These are phyloP conservation scores for Wickerhamiella parazyma DNA, from an alignment of 805 yeast species.

Conservation along the genomic window DNA sequence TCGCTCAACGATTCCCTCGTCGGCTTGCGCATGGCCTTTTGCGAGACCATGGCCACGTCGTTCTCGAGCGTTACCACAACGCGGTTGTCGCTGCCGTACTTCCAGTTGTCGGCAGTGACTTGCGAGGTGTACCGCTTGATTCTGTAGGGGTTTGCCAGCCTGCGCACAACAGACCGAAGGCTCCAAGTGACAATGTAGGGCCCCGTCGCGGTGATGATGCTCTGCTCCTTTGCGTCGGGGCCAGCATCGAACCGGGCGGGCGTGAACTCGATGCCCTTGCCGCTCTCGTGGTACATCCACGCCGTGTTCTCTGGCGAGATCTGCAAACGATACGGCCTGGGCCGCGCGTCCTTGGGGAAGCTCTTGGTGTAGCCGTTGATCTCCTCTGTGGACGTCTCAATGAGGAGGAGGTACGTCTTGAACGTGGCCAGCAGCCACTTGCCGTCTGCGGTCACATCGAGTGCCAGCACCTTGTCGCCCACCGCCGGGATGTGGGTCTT, in stretches of 20 bases:
- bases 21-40: conserved; percentile 45
- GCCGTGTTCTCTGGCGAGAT: conserved; percentile 62
- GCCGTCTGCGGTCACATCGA: conserved; percentile 69
- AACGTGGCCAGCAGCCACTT: conserved; percentile 74
- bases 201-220: conserved; percentile 66
- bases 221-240: conserved; percentile 45
- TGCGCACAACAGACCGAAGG: conserved; percentile 41
- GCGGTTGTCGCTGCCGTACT: conserved; percentile 54
- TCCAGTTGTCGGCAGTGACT: conserved; percentile 67
- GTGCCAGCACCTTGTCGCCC: conserved; percentile 57
- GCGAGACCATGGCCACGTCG: conserved; percentile 60
- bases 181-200: conserved; percentile 78
- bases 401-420: conserved; percentile 50
- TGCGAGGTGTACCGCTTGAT: conserved; percentile 48
- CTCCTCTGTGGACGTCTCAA: conserved; percentile 50
- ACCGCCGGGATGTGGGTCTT: conserved; percentile 69
- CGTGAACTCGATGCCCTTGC: conserved; percentile 43
- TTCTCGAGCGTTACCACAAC: conserved; percentile 62
- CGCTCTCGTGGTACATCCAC: conserved; percentile 39
- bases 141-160: conserved; percentile 42
- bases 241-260: conserved; percentile 70
- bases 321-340: conserved; percentile 53
- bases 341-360: conserved; percentile 51
- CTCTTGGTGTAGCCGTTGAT: conserved; percentile 58
- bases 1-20: conserved; percentile 29